Base-by-base conservation (phyloP, 805 yeast genomes). In the Cyberlindnera nakhonratchasimensis region DNA sequence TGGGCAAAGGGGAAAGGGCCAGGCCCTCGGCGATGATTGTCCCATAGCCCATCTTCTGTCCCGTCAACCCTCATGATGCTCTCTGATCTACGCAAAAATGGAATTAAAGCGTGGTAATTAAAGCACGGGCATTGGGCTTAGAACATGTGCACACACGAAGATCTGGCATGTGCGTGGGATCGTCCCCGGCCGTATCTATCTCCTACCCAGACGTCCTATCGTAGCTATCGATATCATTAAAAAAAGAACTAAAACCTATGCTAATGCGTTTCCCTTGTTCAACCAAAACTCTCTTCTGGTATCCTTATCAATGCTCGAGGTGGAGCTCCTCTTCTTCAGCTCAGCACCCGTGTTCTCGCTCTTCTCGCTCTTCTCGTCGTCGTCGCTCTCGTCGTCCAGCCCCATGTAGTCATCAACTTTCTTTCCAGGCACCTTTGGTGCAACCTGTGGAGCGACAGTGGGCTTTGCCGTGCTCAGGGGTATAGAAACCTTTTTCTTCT, bases 261-360 rank as follows among this genome's bases (percentile, higher is more conserved):
- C 48, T 20, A 55, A 20, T 13, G 52, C 45, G 31, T 47, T 53
- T 6, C 64, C 66, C 43, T 69, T 69, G 43, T 60, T 61, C n/a
- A 61, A 38, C 74, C 73, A 69, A 45, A 58, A 67, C 13, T 67
- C 69, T 34, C 57, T 46, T 29, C 40, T 55, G 2, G 53, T 41
- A 14, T 52, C 54, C 38, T 49, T 53, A 21, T 51, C 53, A 9
- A 55, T 18, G 17, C 52, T 44, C 21, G 44, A 31, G 5, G 39
- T 39, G 17, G 42, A 34, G 13, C 39, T 46, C 26, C 36, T 50
- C 39, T 42, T 43, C 24, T 39, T 23, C 10, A 23, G 10, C 8
- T 10, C 29, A 10, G 10, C 17, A 37, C 36, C 3, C 26, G 26
- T 13, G 42, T 14, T 12, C 19, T 34, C 40, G n/a, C 49, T 50